Base-by-base conservation (phyloP, 2,329 filamentous ascomycete species). In the Lasiodiplodia theobromae region DNA sequence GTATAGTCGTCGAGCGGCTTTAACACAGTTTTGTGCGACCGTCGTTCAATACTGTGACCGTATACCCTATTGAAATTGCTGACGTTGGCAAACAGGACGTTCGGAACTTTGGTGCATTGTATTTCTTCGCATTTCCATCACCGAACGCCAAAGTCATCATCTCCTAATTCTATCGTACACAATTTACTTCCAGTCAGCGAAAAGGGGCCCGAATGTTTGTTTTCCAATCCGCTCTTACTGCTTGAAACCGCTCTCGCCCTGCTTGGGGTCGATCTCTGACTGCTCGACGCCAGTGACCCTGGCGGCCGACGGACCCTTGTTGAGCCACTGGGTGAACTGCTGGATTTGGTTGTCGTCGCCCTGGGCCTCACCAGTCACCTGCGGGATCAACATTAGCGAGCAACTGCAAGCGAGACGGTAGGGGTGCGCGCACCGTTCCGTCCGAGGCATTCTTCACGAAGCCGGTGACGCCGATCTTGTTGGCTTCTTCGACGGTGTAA, bases 321-420 rank as follows among this genome's bases (percentile, higher is more conserved):
- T 86, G 57, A 97, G 82, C 71, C 93, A 89, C 72, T 91, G 88
- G 44, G 97, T 81, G 72, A 97, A 91, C 67, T 88, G 86, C 65
- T 88, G 80, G 31, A 98, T 78, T 2, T 86, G 80, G 0, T 88
- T 85, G 1, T 89, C 85, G 2, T 87, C 84, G 37, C 93, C 94
- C 77, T 98, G 95, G 5, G 91, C 94, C 81, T 97, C 94, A 31
- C 95, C 95, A 76, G 93, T 89, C 57, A 98, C 94, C 93, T 97
- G 72, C 4, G n/a, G 28, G 52, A 25, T 7, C n/a, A 7, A 2
- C 10, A 23, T 58, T n/a, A 62, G 40, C 68, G 53, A 37, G 57
- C 34, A 28, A 16, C 47, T 57, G 54, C 53, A 47, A 28, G 49
- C 54, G 66, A 53, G 16, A 31, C 49, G 14, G 37, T 18, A 54